phyloP scores from a whole-genome alignment of 805 yeast genomes.

The Candida piceae region DNA sequence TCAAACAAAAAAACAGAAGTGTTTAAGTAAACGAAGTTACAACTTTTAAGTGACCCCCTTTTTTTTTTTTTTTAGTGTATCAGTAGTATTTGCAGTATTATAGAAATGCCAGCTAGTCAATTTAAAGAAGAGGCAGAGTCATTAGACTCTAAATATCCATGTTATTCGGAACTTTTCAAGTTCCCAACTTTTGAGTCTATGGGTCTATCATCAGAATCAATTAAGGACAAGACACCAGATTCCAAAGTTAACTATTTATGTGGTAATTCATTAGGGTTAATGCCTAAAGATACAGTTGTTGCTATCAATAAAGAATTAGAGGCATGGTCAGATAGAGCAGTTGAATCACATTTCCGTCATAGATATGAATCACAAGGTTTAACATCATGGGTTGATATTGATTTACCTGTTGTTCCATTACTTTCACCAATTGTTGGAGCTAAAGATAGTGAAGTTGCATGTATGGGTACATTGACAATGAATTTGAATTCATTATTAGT shows the following conservation, averaged over 20 bases:
- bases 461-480: conserved; percentile 81
- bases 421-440: conserved; percentile 79
- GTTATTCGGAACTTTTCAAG: conserved; percentile 43
- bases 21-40: too few species aligned
- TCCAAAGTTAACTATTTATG: conserved; percentile 57
- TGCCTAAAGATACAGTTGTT: conserved; percentile 61
- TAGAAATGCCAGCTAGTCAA: too few species aligned
- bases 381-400: conserved; percentile 81
- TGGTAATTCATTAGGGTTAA: conserved; percentile 91
- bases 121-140: conserved; percentile 18
- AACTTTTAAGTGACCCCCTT: too few species aligned
- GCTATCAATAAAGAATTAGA: conserved; percentile 64
- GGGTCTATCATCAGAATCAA: conserved; percentile 35
- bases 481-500: conserved; percentile 71
- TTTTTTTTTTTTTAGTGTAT: too few species aligned
- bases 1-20: too few species aligned
- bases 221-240: conserved; percentile 4
- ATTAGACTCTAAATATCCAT: conserved; percentile 38
- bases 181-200: conserved; percentile 65
- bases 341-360: conserved; percentile 78
- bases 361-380: conserved; percentile 39
- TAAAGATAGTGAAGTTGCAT: conserved; percentile 67
- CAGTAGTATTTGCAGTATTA: too few species aligned
- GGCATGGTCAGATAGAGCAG: conserved; percentile 81
- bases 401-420: conserved; percentile 65